Evolutionary conservation across 805 yeast species (phyloP).

Genomic region (Kazachstania martiniae): DNA sequence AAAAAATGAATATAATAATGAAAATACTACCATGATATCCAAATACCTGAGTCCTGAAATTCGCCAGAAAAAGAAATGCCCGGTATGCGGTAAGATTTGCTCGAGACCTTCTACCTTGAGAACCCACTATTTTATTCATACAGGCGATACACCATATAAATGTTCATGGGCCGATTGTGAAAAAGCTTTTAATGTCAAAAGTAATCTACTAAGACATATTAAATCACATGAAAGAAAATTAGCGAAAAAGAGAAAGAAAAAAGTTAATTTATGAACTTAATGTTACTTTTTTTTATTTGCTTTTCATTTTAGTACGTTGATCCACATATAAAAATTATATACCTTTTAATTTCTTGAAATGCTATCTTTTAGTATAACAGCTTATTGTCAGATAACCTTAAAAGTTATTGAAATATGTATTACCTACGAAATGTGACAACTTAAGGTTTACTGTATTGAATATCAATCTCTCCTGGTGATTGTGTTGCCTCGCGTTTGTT

Average conservation of each 20-base stretch:
- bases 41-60: constrained; percentile 5
- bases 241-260: neutral
- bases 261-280: neutral
- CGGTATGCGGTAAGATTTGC: constrained; percentile 62
- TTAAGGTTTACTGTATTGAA: too few species aligned
- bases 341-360: too few species aligned
- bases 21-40: neutral
- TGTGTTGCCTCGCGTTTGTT: too few species aligned
- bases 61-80: constrained; percentile 30
- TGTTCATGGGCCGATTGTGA: constrained; percentile 58
- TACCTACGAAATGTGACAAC: too few species aligned
- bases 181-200: constrained; percentile 60
- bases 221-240: constrained; percentile 46
- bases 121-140: constrained; percentile 71
- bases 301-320: too few species aligned
- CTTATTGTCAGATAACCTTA: too few species aligned
- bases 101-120: constrained; percentile 74
- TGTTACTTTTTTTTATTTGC: too few species aligned
- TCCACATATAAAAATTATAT: too few species aligned
- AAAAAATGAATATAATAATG: neutral
- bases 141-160: constrained; percentile 62
- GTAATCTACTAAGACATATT: constrained; percentile 73
- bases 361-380: too few species aligned
- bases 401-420: too few species aligned
- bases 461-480: too few species aligned